Conservation (phyloP, 2,329 filamentous ascomycete species). For the Clonostachys rosea region DNA sequence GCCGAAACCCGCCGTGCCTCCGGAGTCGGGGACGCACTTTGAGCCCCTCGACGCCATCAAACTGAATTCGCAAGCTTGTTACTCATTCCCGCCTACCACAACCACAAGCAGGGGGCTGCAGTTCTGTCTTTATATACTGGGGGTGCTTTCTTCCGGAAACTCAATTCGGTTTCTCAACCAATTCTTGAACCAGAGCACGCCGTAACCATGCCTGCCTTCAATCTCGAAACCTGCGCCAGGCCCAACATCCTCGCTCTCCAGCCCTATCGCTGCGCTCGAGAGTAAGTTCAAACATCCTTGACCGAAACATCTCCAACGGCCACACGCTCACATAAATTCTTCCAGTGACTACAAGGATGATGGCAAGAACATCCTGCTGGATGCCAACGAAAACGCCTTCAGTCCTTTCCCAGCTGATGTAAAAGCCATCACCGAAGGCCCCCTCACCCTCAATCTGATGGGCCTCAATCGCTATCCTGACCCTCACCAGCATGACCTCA, state of each 20-base stretch:
- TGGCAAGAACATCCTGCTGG: constrained; percentile 89
- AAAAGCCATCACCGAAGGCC: constrained; percentile 4
- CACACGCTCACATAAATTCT: constrained; percentile 2
- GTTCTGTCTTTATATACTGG: too few species aligned
- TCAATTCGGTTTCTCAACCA: too few species aligned
- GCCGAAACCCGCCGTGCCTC: too few species aligned
- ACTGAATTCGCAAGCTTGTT: too few species aligned
- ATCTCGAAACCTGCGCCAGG: constrained; percentile 69
- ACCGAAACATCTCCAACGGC: neutral
- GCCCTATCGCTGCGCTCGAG: constrained; percentile 77
- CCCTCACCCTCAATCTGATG: constrained; percentile 59
- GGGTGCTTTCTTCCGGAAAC: too few species aligned
- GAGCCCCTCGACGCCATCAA: too few species aligned
- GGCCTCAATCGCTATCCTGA: constrained; percentile 93
- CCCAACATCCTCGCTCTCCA: constrained; percentile 73
- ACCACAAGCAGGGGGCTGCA: too few species aligned
- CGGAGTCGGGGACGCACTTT: too few species aligned
- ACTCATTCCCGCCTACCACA: too few species aligned
- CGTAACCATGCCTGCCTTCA: constrained; percentile 56
- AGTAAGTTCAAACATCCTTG: constrained; percentile 47
- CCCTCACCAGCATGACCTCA: constrained; percentile 85
- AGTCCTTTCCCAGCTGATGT: constrained; percentile 55
- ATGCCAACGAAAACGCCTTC: constrained; percentile 97
- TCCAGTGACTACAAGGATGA: constrained; percentile 96
- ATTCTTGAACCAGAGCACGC: too few species aligned